A percentile compares a stretch with the other conserved stretches of the same genome.
phyloP scores from a whole-genome alignment of 2,329 filamentous ascomycete species.

The Domatiomyces globalis region DNA sequence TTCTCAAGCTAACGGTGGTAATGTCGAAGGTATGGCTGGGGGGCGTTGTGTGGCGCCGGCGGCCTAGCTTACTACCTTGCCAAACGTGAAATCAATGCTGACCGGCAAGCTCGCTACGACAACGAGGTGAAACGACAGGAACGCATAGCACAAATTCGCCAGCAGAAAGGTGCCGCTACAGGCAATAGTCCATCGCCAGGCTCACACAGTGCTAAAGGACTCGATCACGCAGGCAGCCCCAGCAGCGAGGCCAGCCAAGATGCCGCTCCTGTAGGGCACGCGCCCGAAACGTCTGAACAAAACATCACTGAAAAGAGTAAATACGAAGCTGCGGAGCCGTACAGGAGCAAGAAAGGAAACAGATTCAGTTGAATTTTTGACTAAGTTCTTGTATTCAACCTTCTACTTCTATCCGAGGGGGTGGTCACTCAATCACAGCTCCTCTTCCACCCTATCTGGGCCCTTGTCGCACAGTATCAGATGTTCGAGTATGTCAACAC shows the following conservation, averaged over 20 bases:
- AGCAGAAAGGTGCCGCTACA: conserved; percentile 6
- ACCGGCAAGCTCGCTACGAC: conserved; percentile 59
- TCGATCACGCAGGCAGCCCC: conserved; percentile 47
- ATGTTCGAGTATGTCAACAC: background rate
- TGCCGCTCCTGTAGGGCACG: conserved; percentile 74
- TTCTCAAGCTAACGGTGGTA: background rate
- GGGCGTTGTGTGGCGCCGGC: conserved; percentile 71
- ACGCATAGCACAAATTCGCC: conserved; percentile 24
- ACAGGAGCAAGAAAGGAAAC: conserved; percentile 68
- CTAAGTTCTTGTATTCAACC: conserved; percentile 7
- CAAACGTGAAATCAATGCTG: conserved; percentile 84
- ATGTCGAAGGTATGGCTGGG: conserved; percentile 68
- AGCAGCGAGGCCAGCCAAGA: conserved; percentile 61
- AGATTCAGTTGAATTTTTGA: conserved; percentile 48
- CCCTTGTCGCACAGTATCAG: background rate
- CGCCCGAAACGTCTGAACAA: conserved; percentile 52
- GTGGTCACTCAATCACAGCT: background rate
- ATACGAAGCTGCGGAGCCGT: conserved; percentile 69
- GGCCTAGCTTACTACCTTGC: conserved; percentile 91
- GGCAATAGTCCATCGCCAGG: conserved; percentile 12
- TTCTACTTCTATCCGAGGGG: background rate
- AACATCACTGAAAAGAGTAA: conserved; percentile 66
- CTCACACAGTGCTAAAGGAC: conserved; percentile 22
- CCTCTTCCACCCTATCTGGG: conserved; percentile 1
- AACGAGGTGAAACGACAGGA: conserved; percentile 50